Evolutionary conservation across 306 rosid species (phyloP).

Genomic region (Spatholobus suberectus): DNA sequence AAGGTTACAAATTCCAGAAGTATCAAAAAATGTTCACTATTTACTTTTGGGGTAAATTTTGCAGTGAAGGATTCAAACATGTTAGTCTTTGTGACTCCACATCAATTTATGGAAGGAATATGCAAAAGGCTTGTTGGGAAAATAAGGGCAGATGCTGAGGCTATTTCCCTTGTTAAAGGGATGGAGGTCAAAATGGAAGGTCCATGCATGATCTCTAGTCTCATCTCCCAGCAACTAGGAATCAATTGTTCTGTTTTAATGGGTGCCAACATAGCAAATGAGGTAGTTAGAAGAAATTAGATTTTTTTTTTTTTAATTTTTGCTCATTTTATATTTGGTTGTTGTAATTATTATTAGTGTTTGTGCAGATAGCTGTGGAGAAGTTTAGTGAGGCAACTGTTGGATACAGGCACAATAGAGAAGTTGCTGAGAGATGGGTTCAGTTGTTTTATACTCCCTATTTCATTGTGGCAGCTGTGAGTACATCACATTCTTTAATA

Average conservation of each 20-base stretch:
- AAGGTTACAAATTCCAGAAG: background rate
- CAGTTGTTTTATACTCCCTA: conserved; percentile 86
- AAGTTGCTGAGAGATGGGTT: conserved; percentile 90
- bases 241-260: conserved; percentile 89
- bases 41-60: conserved; percentile 34
- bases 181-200: conserved; percentile 99
- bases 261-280: conserved; percentile 99
- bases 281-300: conserved; percentile 52
- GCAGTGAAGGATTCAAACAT: conserved; percentile 90
- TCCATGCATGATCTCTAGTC: conserved; percentile 94
- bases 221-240: conserved; percentile 76
- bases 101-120: conserved; percentile 97
- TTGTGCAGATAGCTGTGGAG: conserved; percentile 66
- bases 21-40: background rate
- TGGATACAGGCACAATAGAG: conserved; percentile 74
- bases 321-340: conserved; percentile 19
- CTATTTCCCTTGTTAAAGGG: conserved; percentile 95
- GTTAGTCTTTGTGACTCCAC: conserved; percentile 98
- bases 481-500: conserved; percentile 42
- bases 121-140: conserved; percentile 84
- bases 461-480: conserved; percentile 78
- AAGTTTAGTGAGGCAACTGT: conserved; percentile 98
- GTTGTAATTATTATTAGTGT: conserved; percentile 7
- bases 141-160: conserved; percentile 77
- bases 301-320: background rate